phyloP scores from a whole-genome alignment of 495 filamentous ascomycete species.

The Neurospora africana region DNA sequence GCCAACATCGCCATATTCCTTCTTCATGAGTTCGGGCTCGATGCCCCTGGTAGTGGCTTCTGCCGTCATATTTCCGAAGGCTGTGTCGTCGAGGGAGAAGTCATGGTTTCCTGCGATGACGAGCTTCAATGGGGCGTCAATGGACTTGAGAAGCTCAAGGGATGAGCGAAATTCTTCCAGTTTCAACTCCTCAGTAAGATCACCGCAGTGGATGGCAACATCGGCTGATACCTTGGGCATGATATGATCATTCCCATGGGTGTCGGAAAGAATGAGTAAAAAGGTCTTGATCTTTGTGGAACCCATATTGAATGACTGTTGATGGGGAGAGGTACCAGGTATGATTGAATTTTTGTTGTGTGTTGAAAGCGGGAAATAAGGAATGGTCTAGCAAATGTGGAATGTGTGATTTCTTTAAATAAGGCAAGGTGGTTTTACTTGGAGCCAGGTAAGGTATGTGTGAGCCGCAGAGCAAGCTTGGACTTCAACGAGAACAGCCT shows the following conservation, averaged over 20 bases:
- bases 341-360: background rate
- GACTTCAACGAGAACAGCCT: background rate
- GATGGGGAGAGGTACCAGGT: background rate
- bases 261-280: slow-evolving; percentile 55
- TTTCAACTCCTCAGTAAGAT: slow-evolving; percentile 56
- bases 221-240: slow-evolving; percentile 26
- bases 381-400: background rate
- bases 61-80: slow-evolving; percentile 6
- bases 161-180: slow-evolving; percentile 41
- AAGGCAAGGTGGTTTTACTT: too few species aligned
- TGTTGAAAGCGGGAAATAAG: background rate
- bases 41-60: slow-evolving; percentile 3
- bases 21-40: slow-evolving; percentile 10
- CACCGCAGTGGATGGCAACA: slow-evolving; percentile 63
- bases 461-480: background rate
- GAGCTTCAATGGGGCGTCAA: slow-evolving; percentile 60
- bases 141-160: slow-evolving; percentile 42
- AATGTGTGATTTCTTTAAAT: background rate
- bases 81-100: slow-evolving; percentile 52
- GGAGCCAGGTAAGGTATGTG: background rate
- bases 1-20: slow-evolving; percentile 14
- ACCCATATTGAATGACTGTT: background rate
- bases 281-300: slow-evolving; percentile 18
- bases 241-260: slow-evolving; percentile 33
- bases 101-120: slow-evolving; percentile 81